These are phyloP conservation scores for Aquanectria penicillioides DNA, from an alignment of 2,329 filamentous ascomycete species.

Conservation along the genomic window DNA sequence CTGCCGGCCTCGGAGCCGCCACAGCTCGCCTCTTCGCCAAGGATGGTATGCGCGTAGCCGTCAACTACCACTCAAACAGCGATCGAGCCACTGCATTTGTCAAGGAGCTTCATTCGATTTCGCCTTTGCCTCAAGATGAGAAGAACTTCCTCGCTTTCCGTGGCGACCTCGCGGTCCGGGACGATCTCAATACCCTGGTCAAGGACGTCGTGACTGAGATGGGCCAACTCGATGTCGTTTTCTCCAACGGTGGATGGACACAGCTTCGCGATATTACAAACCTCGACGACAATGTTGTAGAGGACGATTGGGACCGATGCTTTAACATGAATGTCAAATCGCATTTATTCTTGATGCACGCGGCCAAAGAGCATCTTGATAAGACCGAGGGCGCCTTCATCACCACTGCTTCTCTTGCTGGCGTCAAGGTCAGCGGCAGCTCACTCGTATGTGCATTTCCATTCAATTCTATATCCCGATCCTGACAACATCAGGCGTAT, in stretches of 20 bases:
- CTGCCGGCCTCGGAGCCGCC: slow-evolving; percentile 76
- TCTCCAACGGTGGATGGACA: slow-evolving; percentile 77
- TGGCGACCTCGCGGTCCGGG: slow-evolving; percentile 71
- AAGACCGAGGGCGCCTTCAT: slow-evolving; percentile 69
- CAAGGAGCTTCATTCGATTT: slow-evolving; percentile 61
- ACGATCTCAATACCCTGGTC: slow-evolving; percentile 69
- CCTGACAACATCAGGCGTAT: slow-evolving; percentile 65
- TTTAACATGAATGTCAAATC: slow-evolving; percentile 72
- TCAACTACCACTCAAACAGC: slow-evolving; percentile 76
- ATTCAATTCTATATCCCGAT: neutral
- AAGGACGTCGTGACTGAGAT: slow-evolving; percentile 67
- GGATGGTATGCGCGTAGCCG: slow-evolving; percentile 73
- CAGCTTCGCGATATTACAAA: slow-evolving; percentile 54
- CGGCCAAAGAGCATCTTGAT: slow-evolving; percentile 63
- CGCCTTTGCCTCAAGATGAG: slow-evolving; percentile 42
- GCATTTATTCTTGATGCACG: slow-evolving; percentile 69
- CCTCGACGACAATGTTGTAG: slow-evolving; percentile 63
- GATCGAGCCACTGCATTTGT: slow-evolving; percentile 69
- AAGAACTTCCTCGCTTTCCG: slow-evolving; percentile 62
- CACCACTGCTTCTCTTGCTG: slow-evolving; percentile 71
- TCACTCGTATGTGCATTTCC: slow-evolving; percentile 54
- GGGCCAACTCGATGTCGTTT: slow-evolving; percentile 75
- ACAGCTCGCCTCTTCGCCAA: slow-evolving; percentile 74
- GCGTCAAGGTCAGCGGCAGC: slow-evolving; percentile 71
- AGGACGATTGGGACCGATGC: slow-evolving; percentile 68